Evolutionary conservation across 208 protist genomes (phyloP), one percentile per base, ranked within the genome.

Genomic region (Herpetomonas samuelpessoai): DNA sequence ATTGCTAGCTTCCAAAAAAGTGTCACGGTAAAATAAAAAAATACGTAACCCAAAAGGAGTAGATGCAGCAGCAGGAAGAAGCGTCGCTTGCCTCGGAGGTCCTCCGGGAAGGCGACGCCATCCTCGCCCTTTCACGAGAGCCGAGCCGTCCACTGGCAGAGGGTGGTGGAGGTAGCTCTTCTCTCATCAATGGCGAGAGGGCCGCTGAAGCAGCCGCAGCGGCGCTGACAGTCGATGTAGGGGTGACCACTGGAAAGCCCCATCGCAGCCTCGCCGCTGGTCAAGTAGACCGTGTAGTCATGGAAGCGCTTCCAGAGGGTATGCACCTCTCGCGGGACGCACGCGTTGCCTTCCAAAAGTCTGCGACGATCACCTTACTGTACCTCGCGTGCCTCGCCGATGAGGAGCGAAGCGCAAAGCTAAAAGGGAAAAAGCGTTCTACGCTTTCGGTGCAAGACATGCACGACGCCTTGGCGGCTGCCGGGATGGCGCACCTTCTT

Each of bases 341-440:
- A 1, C 76, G 79, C 21, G 63, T 89, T 18, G 88, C 88, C 0
- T 57, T 92, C 19, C 83, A 95, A 52, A 95, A 95, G 68, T 78
- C 68, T 9, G 81, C 88, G 35, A 81, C 85, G 19, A 61, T 92
- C 22, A 70, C 79, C 3, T 16, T 95, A 14, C 41, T 92, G 7
- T 95, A 88, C 29, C 62, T 95, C 27, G 68, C 80, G 9, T 92
- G 76, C 57, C 70, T 95, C 18, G 85, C 83, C 2, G 81, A 89
- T 16, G 81, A 88, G 46, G 71, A 83, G 55, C 66, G 84, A 22
- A 74, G 48, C 0, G 51, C 62, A 25, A 76, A 75, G 38, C 38
- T 52, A 27, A 45, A 54, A 12, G 65, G 70, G 3, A 79, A 68
- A 26, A 65, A 73, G 30, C 79, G 88, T 12, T 68, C 76, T 19